Percentiles rank a stretch among this genome's conserved stretches.
These are phyloP conservation scores for Prunus yedoensis DNA, from an alignment of 331 rosid species.

Conservation along the genomic window DNA sequence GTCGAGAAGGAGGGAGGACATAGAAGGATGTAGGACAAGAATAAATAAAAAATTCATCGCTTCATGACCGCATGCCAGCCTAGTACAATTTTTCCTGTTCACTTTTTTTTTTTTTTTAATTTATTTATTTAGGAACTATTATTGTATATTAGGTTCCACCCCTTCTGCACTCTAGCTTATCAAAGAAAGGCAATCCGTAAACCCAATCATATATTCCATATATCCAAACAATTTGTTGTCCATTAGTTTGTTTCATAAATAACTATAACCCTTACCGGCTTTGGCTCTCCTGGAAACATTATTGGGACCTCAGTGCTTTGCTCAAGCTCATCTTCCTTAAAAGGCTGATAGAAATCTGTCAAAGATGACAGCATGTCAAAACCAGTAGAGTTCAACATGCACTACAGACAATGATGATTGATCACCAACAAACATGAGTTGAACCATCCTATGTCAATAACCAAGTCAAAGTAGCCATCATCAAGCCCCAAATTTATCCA, in stretches of 20 bases:
- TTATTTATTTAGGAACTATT: not conserved
- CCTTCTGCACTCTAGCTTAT: not conserved
- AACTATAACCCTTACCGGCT: slow-evolving; percentile 54
- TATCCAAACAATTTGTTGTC: slow-evolving; percentile 7
- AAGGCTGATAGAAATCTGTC: slow-evolving; percentile 81
- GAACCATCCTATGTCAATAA: not conserved
- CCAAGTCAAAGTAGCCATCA: not conserved
- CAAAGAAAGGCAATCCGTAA: not conserved
- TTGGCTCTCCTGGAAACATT: slow-evolving; percentile 65
- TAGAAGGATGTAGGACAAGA: not conserved
- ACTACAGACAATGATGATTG: not conserved
- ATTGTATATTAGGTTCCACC: not conserved
- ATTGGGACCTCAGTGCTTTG: slow-evolving; percentile 89
- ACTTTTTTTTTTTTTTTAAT: not conserved
- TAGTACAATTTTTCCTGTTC: not conserved
- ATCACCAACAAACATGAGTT: not conserved
- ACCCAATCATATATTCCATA: not conserved
- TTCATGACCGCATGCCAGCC: not conserved
- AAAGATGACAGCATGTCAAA: not conserved
- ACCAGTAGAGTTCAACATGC: not conserved
- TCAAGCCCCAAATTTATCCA: not conserved
- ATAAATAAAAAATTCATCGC: not conserved
- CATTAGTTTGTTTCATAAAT: slow-evolving; percentile 2
- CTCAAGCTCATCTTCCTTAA: slow-evolving; percentile 85
- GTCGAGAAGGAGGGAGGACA: not conserved